phyloP scores from a whole-genome alignment of 768 basidiomycete species.

The Trametes elegans region DNA sequence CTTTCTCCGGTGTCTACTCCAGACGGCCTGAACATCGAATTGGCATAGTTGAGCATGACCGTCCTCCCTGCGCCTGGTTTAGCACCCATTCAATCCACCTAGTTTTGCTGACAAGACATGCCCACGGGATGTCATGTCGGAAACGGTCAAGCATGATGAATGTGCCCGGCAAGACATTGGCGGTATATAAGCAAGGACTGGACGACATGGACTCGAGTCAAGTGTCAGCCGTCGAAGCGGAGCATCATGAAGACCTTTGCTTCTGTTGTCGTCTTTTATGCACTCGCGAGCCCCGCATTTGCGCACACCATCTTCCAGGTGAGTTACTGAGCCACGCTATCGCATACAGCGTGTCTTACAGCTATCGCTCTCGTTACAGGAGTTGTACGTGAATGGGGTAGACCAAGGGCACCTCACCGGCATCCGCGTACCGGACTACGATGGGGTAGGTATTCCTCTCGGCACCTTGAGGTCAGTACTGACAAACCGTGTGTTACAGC shows the following conservation, averaged over 20 bases:
- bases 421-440: slow-evolving; percentile 46
- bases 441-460: slow-evolving; percentile 39
- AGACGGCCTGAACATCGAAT: no score
- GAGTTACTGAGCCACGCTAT: neutral
- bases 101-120: neutral
- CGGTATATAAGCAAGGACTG: slow-evolving; percentile 5
- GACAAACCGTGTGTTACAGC: slow-evolving; percentile 31
- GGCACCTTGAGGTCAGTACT: neutral
- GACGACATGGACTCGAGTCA: neutral
- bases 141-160: neutral
- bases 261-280: slow-evolving; percentile 27
- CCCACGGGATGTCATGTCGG: slow-evolving; percentile 10
- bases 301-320: slow-evolving; percentile 57
- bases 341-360: neutral
- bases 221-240: neutral
- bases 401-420: slow-evolving; percentile 44
- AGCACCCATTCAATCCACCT: neutral
- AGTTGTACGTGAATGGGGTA: slow-evolving; percentile 52
- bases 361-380: slow-evolving; percentile 25
- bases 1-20: slow-evolving; percentile 7
- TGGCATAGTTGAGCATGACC: no score
- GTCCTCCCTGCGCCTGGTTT: neutral
- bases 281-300: slow-evolving; percentile 34
- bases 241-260: slow-evolving; percentile 20
- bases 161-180: neutral